These are phyloP conservation scores for Aspergillus unguis DNA, from an alignment of 2,329 filamentous ascomycete genomes.

Conservation along the genomic window DNA sequence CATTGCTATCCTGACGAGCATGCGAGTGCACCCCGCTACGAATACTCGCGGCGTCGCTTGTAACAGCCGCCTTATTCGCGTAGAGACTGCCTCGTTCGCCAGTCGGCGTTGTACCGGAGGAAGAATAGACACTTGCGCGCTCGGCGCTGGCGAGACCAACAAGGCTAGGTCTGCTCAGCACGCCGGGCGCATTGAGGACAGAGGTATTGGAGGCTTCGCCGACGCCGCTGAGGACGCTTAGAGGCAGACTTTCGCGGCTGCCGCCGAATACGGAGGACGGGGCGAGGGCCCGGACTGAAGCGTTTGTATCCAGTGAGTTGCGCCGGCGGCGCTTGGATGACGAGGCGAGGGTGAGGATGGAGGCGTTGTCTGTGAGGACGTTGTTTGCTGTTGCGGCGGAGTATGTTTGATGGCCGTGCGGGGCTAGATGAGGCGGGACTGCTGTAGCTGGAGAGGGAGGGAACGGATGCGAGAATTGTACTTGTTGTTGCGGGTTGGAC, in stretches of 20 bases:
- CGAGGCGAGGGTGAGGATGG: slow-evolving; percentile 62
- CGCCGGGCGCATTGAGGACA: slow-evolving; percentile 38
- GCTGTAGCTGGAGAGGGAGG: slow-evolving; percentile 58
- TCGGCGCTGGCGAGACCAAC: slow-evolving; percentile 56
- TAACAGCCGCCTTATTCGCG: slow-evolving; percentile 49
- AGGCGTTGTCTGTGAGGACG: slow-evolving; percentile 63
- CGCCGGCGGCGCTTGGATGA: slow-evolving; percentile 61
- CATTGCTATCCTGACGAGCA: slow-evolving; percentile 75
- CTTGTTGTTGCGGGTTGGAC: slow-evolving; percentile 33
- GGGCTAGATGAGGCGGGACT: slow-evolving; percentile 57
- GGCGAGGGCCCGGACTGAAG: slow-evolving; percentile 62
- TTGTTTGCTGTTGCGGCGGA: slow-evolving; percentile 61
- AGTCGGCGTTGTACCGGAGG: slow-evolving; percentile 62
- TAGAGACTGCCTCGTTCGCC: slow-evolving; percentile 83
- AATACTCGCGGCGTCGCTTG: slow-evolving; percentile 70
- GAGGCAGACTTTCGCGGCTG: slow-evolving; percentile 60
- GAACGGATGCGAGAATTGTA: slow-evolving; percentile 61
- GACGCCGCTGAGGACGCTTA: slow-evolving; percentile 58
- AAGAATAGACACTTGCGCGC: slow-evolving; percentile 69
- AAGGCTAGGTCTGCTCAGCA: slow-evolving; percentile 49
- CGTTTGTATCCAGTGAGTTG: slow-evolving; percentile 64
- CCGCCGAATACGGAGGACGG: slow-evolving; percentile 63
- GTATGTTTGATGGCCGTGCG: slow-evolving; percentile 56
- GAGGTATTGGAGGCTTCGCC: slow-evolving; percentile 44
- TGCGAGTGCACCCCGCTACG: slow-evolving; percentile 76